Evolutionary conservation across 306 rosid species (phyloP).

Genomic region (Vigna unguiculata): DNA sequence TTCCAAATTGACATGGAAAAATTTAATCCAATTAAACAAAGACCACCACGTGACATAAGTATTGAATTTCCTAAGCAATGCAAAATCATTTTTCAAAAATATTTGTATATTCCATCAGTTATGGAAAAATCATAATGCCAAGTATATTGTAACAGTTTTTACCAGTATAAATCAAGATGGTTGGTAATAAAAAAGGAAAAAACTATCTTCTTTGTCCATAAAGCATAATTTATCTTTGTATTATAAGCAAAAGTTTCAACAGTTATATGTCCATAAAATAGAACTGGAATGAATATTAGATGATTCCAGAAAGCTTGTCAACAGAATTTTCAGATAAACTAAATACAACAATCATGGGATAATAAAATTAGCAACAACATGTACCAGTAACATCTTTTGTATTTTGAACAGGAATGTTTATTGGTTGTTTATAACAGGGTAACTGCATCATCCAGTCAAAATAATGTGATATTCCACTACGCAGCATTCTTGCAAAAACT

Average conservation of each 20-base stretch:
- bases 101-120: background rate
- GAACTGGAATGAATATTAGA: conserved; percentile 25
- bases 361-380: conserved; percentile 33
- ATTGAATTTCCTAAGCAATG: conserved; percentile 30
- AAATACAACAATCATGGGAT: conserved; percentile 31
- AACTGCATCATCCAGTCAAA: conserved; percentile 65
- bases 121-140: conserved; percentile 9
- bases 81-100: conserved; percentile 23
- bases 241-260: conserved; percentile 26
- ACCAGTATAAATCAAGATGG: background rate
- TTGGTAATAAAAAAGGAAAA: conserved; percentile 13
- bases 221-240: conserved; percentile 23
- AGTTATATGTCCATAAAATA: conserved; percentile 12
- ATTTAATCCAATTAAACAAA: conserved; percentile 23
- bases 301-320: conserved; percentile 37
- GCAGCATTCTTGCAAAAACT: conserved; percentile 81
- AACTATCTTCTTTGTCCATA: conserved; percentile 25
- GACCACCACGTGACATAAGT: conserved; percentile 34
- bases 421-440: conserved; percentile 55
- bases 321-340: conserved; percentile 22
- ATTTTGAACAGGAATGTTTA: conserved; percentile 53
- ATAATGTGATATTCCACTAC: conserved; percentile 80
- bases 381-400: conserved; percentile 71
- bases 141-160: background rate
- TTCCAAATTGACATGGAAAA: conserved; percentile 29